Base-by-base conservation (phyloP, 805 yeast species). In the Saccharomycopsis sp. region DNA sequence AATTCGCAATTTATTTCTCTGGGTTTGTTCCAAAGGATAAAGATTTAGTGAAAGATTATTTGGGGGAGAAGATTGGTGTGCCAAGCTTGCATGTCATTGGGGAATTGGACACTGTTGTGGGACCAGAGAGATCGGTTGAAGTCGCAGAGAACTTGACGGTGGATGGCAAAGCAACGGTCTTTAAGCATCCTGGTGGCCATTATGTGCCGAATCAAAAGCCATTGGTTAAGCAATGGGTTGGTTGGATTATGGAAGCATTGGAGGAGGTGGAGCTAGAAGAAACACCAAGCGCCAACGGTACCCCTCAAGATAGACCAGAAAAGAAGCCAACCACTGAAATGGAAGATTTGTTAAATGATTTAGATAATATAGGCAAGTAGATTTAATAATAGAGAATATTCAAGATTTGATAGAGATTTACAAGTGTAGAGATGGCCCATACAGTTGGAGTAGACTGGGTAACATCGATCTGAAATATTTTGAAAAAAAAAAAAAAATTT, bases 151-250 rank as follows among this genome's bases (percentile, higher is more conserved):
- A 72, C 31, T 75, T 81, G 42, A 73, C 74, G 42, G 72, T 64
- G 17, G 67, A 63, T 16, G 64, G 60, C 8, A 58, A 62, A 20
- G 65, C 84, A 4, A 68, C 63, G 3, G 56, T 66, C 11, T 65
- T 82, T 48, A 81, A 75, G 52, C 98, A 90, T 57, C 97, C 97
- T 7, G 97, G 98, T 50, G 97, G 97, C 1, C 98, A 90, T 59
- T 88, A 84, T 65, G 96, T 90, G 38, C 98, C 97, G 23, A 87
- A 86, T 63, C 81, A 88, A 40, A 85, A 84, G 17, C 45, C 47
- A 57, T 61, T 6, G 33, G 54, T 33, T 43, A 51, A 38, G 36
- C 44, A 47, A 36, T 39, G 52, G 50, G 28, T 43, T 8, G 35
- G 38, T 37, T 43, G 54, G 52, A 46, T 49, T 17, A 52, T 63